A percentile compares a stretch with the other conserved stretches of the same genome.
These are phyloP conservation scores for Aciculoconidium aculeatum DNA, from an alignment of 805 yeast genomes.

Conservation along the genomic window DNA sequence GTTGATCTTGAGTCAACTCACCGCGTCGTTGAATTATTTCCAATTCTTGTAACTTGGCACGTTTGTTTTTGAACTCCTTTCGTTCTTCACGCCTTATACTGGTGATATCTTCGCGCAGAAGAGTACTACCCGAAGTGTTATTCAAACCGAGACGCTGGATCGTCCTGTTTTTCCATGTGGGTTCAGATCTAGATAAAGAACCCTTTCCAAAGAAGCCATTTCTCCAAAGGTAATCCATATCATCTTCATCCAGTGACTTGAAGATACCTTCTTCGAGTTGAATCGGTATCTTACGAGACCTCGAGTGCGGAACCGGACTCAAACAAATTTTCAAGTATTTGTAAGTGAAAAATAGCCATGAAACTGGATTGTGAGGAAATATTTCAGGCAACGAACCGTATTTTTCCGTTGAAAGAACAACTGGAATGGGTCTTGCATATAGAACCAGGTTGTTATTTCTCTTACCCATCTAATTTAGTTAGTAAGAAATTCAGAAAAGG, in stretches of 20 bases:
- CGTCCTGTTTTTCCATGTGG: slow-evolving; percentile 79
- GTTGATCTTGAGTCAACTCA: slow-evolving; percentile 18
- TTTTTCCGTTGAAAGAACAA: slow-evolving; percentile 31
- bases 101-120: slow-evolving; percentile 73
- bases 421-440: slow-evolving; percentile 53
- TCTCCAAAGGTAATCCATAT: slow-evolving; percentile 63
- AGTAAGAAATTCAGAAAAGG: slow-evolving; percentile 2
- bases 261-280: slow-evolving; percentile 25
- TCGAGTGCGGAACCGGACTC: slow-evolving; percentile 21
- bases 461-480: slow-evolving; percentile 22
- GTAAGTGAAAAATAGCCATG: slow-evolving; percentile 47
- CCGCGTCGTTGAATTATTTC: slow-evolving; percentile 43
- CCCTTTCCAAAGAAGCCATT: slow-evolving; percentile 96
- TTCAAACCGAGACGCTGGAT: slow-evolving; percentile 45
- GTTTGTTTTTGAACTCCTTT: slow-evolving; percentile 59
- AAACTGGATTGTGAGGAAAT: slow-evolving; percentile 61
- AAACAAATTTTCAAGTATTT: slow-evolving; percentile 15
- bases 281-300: slow-evolving; percentile 16
- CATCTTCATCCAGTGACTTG: slow-evolving; percentile 36
- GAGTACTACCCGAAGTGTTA: slow-evolving; percentile 8
- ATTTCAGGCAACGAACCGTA: slow-evolving; percentile 46
- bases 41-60: slow-evolving; percentile 45
- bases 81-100: slow-evolving; percentile 66
- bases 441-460: slow-evolving; percentile 24
- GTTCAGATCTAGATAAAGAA: slow-evolving; percentile 80